Evolutionary conservation across 75 land plant species (phyloP).

Genomic region (Picea glauca): DNA sequence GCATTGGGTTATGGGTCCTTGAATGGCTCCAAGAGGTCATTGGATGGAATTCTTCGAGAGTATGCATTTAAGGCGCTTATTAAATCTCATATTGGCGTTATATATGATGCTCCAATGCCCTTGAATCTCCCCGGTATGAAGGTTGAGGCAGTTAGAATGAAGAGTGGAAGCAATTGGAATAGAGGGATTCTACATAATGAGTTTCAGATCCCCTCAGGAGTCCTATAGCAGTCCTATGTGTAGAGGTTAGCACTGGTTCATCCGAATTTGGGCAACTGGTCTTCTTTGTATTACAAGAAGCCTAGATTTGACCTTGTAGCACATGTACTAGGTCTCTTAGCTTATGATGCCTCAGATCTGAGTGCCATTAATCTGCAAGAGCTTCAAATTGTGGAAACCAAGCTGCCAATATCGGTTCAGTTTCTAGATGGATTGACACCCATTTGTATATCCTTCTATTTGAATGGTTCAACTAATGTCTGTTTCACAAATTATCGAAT

Average conservation of each 20-base stretch:
- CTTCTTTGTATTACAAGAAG: conserved; percentile 25
- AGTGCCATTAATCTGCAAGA: conserved; percentile 37
- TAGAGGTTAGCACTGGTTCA: conserved; percentile 65
- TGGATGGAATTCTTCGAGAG: not conserved
- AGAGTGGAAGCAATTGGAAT: conserved; percentile 55
- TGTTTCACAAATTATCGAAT: conserved; percentile 44
- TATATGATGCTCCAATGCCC: not conserved
- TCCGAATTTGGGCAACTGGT: conserved; percentile 60
- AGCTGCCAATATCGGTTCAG: conserved; percentile 34
- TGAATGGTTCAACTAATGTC: conserved; percentile 44
- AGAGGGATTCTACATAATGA: conserved; percentile 43
- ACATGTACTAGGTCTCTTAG: conserved; percentile 66
- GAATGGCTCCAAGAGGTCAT: conserved; percentile 2
- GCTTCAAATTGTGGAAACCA: conserved; percentile 27
- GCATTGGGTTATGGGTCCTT: not conserved
- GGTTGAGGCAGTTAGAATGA: conserved; percentile 28
- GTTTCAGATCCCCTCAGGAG: conserved; percentile 50
- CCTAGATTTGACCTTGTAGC: conserved; percentile 40
- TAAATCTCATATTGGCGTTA: not conserved
- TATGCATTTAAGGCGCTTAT: not conserved
- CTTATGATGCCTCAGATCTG: conserved; percentile 47
- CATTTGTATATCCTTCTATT: conserved; percentile 50
- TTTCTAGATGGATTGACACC: conserved; percentile 24
- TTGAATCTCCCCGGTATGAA: not conserved
- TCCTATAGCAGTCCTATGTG: conserved; percentile 32